Base-by-base conservation (phyloP, 1,284 basidiomycete species). In the Volvariella surrecta region DNA sequence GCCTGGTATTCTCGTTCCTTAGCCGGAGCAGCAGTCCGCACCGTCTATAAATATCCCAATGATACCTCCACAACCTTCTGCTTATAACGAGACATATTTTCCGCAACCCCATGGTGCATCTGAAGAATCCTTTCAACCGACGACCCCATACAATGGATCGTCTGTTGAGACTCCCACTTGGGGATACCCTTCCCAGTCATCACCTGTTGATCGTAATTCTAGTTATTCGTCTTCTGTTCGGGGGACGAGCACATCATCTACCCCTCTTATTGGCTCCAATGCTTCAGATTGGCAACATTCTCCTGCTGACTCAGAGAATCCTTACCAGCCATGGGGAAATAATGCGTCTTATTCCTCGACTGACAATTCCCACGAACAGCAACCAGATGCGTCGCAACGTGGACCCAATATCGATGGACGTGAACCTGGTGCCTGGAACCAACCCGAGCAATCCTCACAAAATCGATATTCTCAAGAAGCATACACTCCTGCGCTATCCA, bases 191-290 rank as follows among this genome's bases (percentile, higher is more conserved):
- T 58, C 68, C 18, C 53, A 67, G 34, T 53, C 56, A 7, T 45
- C 70, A 17, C 58, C 66, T 22, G 61, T 68, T n/a, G 73, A 77
- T 52, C 71, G 71, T 21, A 66, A 68, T 45, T 63, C 74, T n/a
- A 61, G 57, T 28, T 74, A 71, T 48, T 71, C 72, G 21, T 71
- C 69, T 48, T 69, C 73, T 13, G 69, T 76, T 48, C 67, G 71
- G 38, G 66, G 71, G 17, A 56, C 55, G 31, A 35, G 34, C 34
- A 19, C 34, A 4, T 16, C 34, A 35, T 40, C 63, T 30, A 50
- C 54, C 32, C 37, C 58, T 13, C 9, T 50, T 40, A 22, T 44
- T 42, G 47, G 37, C 35, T 42, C 32, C 18, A 42, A 38, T 37
- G 41, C 49, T 7, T 45, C 47, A 37, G 54, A 46, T 4, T 58